phyloP scores from a whole-genome alignment of 225 moss, liverwort and hornwort genomes.

The Straminergon stramineum region DNA sequence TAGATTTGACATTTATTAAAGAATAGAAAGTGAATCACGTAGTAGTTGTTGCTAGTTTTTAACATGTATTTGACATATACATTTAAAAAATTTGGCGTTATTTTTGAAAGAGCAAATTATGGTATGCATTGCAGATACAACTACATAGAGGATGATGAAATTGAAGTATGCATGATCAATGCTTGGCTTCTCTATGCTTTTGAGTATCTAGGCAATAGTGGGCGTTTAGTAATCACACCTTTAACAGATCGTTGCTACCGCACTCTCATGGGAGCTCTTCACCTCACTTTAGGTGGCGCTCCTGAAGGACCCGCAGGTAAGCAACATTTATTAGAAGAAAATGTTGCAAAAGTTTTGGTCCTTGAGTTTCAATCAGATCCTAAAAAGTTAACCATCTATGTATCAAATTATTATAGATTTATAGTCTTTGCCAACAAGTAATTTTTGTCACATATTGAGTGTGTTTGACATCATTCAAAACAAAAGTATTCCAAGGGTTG shows the following conservation, averaged over 20 bases:
- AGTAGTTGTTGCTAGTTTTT: neutral
- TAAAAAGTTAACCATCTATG: neutral
- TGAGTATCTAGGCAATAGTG: slow-evolving; percentile 73
- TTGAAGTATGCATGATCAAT: slow-evolving; percentile 81
- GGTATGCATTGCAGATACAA: slow-evolving; percentile 21
- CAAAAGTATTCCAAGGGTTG: neutral
- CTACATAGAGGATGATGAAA: slow-evolving; percentile 22
- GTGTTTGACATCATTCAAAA: neutral
- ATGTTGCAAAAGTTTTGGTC: neutral
- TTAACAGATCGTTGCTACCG: slow-evolving; percentile 82
- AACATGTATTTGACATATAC: neutral
- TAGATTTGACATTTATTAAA: neutral
- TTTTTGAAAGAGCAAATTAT: neutral
- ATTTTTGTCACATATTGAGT: neutral
- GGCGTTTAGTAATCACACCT: slow-evolving; percentile 69
- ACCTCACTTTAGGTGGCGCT: slow-evolving; percentile 73
- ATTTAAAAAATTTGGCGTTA: neutral
- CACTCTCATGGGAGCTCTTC: slow-evolving; percentile 77
- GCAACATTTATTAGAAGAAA: no score
- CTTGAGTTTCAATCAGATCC: neutral
- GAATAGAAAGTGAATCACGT: neutral
- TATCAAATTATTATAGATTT: neutral
- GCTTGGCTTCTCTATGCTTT: slow-evolving; percentile 67
- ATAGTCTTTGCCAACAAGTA: fast-evolving
- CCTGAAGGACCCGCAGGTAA: slow-evolving; percentile 85